These are phyloP conservation scores for Chaetomium tenue DNA, from an alignment of 495 filamentous ascomycete species.

Conservation along the genomic window DNA sequence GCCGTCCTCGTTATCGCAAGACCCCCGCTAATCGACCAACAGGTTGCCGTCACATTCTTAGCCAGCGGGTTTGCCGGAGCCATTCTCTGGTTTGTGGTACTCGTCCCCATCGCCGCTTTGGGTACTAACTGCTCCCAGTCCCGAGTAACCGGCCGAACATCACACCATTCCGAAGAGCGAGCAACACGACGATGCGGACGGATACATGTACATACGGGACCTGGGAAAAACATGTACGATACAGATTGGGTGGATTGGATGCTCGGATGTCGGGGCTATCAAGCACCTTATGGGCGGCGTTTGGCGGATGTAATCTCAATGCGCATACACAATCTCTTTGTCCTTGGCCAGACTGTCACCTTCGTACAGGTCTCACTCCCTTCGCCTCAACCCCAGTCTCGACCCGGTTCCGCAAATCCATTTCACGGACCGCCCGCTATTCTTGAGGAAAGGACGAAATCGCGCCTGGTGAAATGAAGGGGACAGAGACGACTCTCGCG, in stretches of 20 bases:
- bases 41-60: conserved; percentile 73
- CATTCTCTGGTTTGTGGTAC: conserved; percentile 27
- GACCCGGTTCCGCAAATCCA: no score
- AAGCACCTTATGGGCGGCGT: conserved; percentile 26
- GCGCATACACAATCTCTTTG: not conserved
- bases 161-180: not conserved
- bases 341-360: no score
- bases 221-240: conserved; percentile 23
- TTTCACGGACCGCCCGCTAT: no score
- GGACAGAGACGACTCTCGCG: no score
- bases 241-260: conserved; percentile 16
- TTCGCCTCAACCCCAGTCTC: no score
- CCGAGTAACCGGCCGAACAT: conserved; percentile 9
- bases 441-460: no score
- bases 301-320: conserved; percentile 27
- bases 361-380: no score
- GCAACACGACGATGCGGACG: not conserved
- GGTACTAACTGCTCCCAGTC: conserved; percentile 16
- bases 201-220: not conserved
- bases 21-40: conserved; percentile 22
- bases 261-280: conserved; percentile 7
- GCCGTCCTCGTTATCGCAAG: not conserved
- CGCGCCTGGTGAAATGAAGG: no score
- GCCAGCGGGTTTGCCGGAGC: conserved; percentile 67
- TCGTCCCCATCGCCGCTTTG: not conserved